Base-by-base conservation (phyloP, 352 stramenopile genomes). In the Globisporangium yorkense region DNA sequence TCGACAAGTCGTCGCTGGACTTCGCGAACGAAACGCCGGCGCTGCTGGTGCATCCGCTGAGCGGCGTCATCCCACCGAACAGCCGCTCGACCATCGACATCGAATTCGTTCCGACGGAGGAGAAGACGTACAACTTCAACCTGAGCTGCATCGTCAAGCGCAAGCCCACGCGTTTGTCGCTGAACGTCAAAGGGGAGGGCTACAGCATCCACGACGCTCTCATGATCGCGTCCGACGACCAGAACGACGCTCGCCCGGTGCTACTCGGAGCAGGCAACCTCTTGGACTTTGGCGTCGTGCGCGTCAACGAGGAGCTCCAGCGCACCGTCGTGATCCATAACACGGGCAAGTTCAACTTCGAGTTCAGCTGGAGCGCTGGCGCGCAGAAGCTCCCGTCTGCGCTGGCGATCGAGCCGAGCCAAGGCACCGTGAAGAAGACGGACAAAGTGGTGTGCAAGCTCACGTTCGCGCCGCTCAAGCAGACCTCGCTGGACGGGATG, bases 151-250 rank as follows among this genome's bases (percentile, higher is more conserved):
- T 88, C 50, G 70, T 98, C 53, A 92, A 96, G 58, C 88, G 94
- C 21, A 98, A 98, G 62, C 92, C 91, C 0, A 85, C 84, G 9
- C 87, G 90, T 33, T 64, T 98, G 2, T 93, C 81, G 29, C 70
- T 98, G 20, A 98, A 98, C 61, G 73, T 98, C 35, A 98, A 98
- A 68, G 94, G 94, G 39, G 94, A 98, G 62, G 94, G 94, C 6
- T 97, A 96, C 62, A 91, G 84, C 43, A 95, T 98, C 45, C 89
- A 97, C 62, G 87, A 94, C 51, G 65, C 74, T 3, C 54, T 97
- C 6, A 68, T 68, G 0, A 61, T 84, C 45, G 56, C 48, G 21
- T 74, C 64, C 1, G 71, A 77, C 15, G 72, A 82, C 21, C 65
- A 74, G n/a, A 70, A 61, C 27, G 79, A 88, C 51, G 68, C 56